phyloP scores from a whole-genome alignment of 2,329 filamentous ascomycete species.

The Aureobasidium sp. region DNA sequence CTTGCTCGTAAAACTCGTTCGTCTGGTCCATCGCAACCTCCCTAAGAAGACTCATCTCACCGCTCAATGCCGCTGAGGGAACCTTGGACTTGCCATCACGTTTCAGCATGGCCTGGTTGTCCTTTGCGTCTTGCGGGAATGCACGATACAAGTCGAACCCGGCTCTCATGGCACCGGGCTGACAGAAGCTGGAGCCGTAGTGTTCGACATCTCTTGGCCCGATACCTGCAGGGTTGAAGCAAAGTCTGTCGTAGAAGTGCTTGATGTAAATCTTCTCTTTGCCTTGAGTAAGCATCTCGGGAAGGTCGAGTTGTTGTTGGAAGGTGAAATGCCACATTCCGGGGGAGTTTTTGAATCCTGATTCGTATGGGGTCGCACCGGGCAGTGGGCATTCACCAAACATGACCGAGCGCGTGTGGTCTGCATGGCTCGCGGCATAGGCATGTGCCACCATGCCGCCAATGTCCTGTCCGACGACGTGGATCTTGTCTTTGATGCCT shows the following conservation, averaged over 20 bases:
- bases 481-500: slow-evolving; percentile 29
- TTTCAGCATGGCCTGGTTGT: slow-evolving; percentile 27
- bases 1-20: slow-evolving; percentile 29
- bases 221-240: slow-evolving; percentile 33
- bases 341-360: slow-evolving; percentile 20
- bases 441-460: slow-evolving; percentile 43
- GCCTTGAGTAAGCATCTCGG: slow-evolving; percentile 35
- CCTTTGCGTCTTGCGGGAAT: slow-evolving; percentile 30
- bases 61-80: slow-evolving; percentile 27
- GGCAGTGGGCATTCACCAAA: slow-evolving; percentile 41
- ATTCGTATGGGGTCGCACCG: slow-evolving; percentile 29
- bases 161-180: slow-evolving; percentile 30
- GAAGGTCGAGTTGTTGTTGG: slow-evolving; percentile 34
- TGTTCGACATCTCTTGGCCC: slow-evolving; percentile 32
- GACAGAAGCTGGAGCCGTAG: slow-evolving; percentile 30
- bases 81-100: slow-evolving; percentile 29
- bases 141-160: slow-evolving; percentile 31
- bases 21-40: slow-evolving; percentile 26
- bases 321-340: slow-evolving; percentile 39
- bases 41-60: slow-evolving; percentile 25
- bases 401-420: slow-evolving; percentile 31
- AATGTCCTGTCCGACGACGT: slow-evolving; percentile 44
- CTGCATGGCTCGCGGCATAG: slow-evolving; percentile 33
- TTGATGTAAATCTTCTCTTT: slow-evolving; percentile 38
- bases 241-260: slow-evolving; percentile 38